Percentiles rank a stretch among this genome's conserved stretches.
Evolutionary conservation across 352 stramenopile genomes (phyloP).

Genomic region (Phytophthora brassicae): DNA sequence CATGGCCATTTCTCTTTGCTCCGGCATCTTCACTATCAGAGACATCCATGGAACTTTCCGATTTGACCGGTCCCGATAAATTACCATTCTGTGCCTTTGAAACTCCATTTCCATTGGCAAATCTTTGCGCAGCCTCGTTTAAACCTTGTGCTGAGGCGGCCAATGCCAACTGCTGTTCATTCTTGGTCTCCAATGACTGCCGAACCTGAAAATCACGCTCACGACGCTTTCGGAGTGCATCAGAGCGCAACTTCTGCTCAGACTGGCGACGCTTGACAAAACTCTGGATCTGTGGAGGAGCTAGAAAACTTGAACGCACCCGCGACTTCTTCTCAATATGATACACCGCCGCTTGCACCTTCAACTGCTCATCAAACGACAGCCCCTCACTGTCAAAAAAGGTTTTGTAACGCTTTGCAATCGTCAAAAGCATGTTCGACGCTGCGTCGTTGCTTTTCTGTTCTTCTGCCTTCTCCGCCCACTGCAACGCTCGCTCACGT

Average conservation of each 20-base stretch:
- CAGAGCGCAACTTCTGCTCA: slow-evolving; percentile 73
- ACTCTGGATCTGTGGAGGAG: slow-evolving; percentile 81
- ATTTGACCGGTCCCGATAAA: slow-evolving; percentile 26
- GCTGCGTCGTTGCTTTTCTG: slow-evolving; percentile 44
- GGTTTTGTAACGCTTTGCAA: slow-evolving; percentile 77
- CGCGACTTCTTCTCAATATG: slow-evolving; percentile 63
- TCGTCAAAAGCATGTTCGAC: slow-evolving; percentile 55
- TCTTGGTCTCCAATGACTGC: slow-evolving; percentile 54
- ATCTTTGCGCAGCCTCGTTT: slow-evolving; percentile 15
- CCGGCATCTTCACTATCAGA: slow-evolving; percentile 51
- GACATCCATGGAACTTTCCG: slow-evolving; percentile 74
- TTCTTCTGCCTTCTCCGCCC: slow-evolving; percentile 52
- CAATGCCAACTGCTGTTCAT: slow-evolving; percentile 24
- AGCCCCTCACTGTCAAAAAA: slow-evolving; percentile 69
- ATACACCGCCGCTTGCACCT: slow-evolving; percentile 69
- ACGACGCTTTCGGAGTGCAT: slow-evolving; percentile 70
- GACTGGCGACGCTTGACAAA: slow-evolving; percentile 78
- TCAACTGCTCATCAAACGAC: slow-evolving; percentile 49
- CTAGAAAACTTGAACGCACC: slow-evolving; percentile 39
- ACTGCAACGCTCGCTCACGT: slow-evolving; percentile 57
- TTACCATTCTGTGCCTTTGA: slow-evolving; percentile 21
- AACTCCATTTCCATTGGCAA: slow-evolving; percentile 10
- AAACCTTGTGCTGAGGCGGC: slow-evolving; percentile 11
- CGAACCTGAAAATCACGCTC: slow-evolving; percentile 78
- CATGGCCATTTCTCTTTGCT: slow-evolving; percentile 1